Conservation (phyloP, 139 green algal species). For the Closterium sp. region DNA sequence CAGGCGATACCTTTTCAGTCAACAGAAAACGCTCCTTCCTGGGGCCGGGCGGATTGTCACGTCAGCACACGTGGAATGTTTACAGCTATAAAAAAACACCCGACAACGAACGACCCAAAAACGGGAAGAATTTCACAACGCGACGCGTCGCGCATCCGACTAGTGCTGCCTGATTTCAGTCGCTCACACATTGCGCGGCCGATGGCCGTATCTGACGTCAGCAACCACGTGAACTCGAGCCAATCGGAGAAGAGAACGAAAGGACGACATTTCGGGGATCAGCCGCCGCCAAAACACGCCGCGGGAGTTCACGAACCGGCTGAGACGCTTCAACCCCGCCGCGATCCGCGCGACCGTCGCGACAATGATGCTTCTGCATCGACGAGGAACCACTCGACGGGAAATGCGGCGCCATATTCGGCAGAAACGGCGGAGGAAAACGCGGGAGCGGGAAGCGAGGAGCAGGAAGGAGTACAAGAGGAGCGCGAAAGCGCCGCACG, state of each 20-base stretch:
- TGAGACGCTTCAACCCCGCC: background rate
- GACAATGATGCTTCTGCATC: too few relatives aligned
- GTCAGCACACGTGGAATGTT: too few relatives aligned
- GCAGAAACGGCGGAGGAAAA: background rate
- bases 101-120: too few relatives aligned
- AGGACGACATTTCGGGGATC: background rate
- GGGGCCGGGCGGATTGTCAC: too few relatives aligned
- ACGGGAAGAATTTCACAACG: too few relatives aligned
- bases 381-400: background rate
- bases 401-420: background rate
- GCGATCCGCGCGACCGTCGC: too few relatives aligned
- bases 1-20: too few relatives aligned
- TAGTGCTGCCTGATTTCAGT: too few relatives aligned
- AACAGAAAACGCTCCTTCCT: too few relatives aligned
- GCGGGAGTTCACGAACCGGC: background rate
- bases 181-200: background rate
- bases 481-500: background rate
- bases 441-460: background rate
- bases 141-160: too few relatives aligned
- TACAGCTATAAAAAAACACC: too few relatives aligned
- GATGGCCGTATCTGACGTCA: background rate
- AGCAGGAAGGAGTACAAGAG: background rate
- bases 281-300: background rate
- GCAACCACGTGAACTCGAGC: background rate
- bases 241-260: background rate